Conservation (phyloP, 2,329 filamentous ascomycete species). For the Alternaria viburni region DNA sequence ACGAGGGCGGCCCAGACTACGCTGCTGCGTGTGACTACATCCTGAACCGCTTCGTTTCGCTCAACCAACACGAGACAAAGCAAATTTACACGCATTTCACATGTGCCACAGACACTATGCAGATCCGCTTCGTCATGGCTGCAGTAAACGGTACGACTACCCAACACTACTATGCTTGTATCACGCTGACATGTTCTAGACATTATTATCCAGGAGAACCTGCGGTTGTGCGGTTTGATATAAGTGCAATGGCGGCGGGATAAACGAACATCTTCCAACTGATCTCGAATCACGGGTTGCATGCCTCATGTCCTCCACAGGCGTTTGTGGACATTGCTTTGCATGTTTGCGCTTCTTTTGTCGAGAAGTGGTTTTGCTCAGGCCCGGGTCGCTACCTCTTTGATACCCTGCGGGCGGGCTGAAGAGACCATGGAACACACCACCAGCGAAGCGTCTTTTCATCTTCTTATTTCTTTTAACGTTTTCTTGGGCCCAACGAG, state of each 20-base stretch:
- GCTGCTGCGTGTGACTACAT: constrained; percentile 97
- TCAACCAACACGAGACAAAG: constrained; percentile 99
- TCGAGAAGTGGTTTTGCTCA: constrained; percentile 39
- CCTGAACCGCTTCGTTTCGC: constrained; percentile 94
- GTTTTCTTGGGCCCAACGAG: constrained; percentile 12
- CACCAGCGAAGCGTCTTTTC: constrained; percentile 28
- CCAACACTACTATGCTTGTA: background rate
- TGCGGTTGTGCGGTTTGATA: constrained; percentile 95
- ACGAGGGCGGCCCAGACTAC: constrained; percentile 91
- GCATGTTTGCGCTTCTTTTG: constrained; percentile 27
- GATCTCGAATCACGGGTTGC: constrained; percentile 45
- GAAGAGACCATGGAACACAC: constrained; percentile 21
- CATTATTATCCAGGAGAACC: constrained; percentile 99
- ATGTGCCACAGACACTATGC: constrained; percentile 96
- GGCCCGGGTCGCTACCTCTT: constrained; percentile 39
- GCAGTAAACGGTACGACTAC: constrained; percentile 85
- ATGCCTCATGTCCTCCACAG: constrained; percentile 46
- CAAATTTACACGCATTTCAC: constrained; percentile 99
- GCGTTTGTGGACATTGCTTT: constrained; percentile 46
- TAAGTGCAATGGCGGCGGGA: constrained; percentile 57
- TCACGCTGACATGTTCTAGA: constrained; percentile 66
- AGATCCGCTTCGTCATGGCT: constrained; percentile 99
- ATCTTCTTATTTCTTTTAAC: constrained; percentile 13
- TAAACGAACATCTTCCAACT: constrained; percentile 36
- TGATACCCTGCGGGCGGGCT: constrained; percentile 44